Evolutionary conservation across 1,284 basidiomycete species (phyloP), one percentile per base, ranked within the genome.

Genomic region (Malassezia restricta): DNA sequence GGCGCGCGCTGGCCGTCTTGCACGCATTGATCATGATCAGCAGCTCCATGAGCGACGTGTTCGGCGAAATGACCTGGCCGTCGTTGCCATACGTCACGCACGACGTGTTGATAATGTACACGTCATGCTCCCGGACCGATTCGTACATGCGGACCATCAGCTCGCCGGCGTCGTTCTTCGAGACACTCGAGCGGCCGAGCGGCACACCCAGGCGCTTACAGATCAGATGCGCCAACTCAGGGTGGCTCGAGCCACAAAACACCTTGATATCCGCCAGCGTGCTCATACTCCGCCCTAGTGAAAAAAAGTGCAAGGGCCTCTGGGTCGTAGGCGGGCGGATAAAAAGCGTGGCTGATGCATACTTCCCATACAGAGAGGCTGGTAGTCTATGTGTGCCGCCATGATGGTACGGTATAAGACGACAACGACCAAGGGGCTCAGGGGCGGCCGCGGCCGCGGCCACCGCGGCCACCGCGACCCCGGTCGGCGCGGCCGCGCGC

Each of bases 21-120:
- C 94, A 96, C 12, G 94, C 92, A 74, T 98, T 92, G 68, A 96
- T 94, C 91, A 98, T 96, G 75, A 98, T 98, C 74, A 92, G 92
- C 44, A 95, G 80, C 76, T 96, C 90, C 84, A 92, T 89, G 57
- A 94, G 80, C 45, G 87, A 80, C 14, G 87, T 90, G 76, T 66
- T 65, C 51, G 69, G 61, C 7, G 57, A 61, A 9, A 60, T 58
- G 20, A 54, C 51, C 1, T 44, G 49, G 11, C 55, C 54, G 64
- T 76, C 51, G 12, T 58, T 58, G 6, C 56, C 63, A 15, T 70
- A 68, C 51, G 82, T 79, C 49, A 85, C 85, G 71, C 84, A 86
- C 9, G 86, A 86, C 30, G 90, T 92, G 77, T 92, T 95, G 80
- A 98, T 84, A 75, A 98, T 96, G 79, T 98, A 98, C 51, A 98